These are phyloP conservation scores for Termitomyces sp. DNA, from an alignment of 768 basidiomycete genomes.

Conservation along the genomic window DNA sequence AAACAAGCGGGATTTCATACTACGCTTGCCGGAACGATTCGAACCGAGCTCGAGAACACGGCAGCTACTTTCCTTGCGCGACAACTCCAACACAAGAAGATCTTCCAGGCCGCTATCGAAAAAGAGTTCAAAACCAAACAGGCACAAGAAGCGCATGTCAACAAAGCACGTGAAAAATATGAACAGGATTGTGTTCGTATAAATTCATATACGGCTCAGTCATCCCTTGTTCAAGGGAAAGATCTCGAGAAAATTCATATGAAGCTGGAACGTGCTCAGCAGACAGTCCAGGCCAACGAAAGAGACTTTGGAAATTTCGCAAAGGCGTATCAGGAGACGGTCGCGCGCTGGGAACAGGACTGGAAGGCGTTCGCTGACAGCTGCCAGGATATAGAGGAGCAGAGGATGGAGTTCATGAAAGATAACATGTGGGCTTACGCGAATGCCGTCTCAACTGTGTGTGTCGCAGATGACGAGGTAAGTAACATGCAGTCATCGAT, in stretches of 20 bases:
- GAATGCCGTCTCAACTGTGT: constrained; percentile 93
- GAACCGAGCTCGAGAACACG: constrained; percentile 67
- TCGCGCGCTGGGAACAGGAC: constrained; percentile 82
- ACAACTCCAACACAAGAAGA: constrained; percentile 70
- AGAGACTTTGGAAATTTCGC: constrained; percentile 89
- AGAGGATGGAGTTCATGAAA: constrained; percentile 91
- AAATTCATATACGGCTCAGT: constrained; percentile 91
- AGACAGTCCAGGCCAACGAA: constrained; percentile 88
- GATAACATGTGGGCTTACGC: constrained; percentile 96
- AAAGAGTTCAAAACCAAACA: constrained; percentile 89
- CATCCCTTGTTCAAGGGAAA: constrained; percentile 85
- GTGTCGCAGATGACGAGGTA: constrained; percentile 94
- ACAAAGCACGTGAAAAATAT: constrained; percentile 90
- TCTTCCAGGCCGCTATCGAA: constrained; percentile 72
- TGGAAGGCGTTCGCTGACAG: constrained; percentile 95
- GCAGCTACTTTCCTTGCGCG: constrained; percentile 52
- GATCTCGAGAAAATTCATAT: constrained; percentile 86
- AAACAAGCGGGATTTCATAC: constrained; percentile 71
- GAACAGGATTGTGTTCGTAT: constrained; percentile 89
- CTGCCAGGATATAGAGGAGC: constrained; percentile 94
- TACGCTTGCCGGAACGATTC: constrained; percentile 69
- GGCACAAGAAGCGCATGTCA: constrained; percentile 78
- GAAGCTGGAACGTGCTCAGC: constrained; percentile 87
- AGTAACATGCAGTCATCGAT: constrained; percentile 15
- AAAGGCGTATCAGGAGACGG: constrained; percentile 71